Conservation (phyloP, 2,329 filamentous ascomycete genomes). For the Teratosphaeria destructans region DNA sequence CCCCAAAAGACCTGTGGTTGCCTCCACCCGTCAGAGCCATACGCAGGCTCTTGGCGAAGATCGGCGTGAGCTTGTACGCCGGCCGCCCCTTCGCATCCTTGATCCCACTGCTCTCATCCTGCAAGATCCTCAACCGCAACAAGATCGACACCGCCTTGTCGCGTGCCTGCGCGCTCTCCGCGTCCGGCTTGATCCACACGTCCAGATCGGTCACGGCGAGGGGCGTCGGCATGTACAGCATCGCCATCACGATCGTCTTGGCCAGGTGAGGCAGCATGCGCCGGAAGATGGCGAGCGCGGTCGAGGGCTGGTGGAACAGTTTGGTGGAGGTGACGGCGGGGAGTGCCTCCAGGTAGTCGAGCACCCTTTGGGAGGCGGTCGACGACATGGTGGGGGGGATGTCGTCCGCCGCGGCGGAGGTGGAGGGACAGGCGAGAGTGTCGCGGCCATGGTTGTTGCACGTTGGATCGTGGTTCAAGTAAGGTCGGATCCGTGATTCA, state of each 20-base stretch:
- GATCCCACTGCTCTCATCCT: slow-evolving; percentile 38
- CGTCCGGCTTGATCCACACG: slow-evolving; percentile 64
- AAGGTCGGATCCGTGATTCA: background rate
- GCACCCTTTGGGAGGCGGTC: slow-evolving; percentile 49
- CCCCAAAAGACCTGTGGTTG: slow-evolving; percentile 78
- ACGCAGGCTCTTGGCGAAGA: slow-evolving; percentile 74
- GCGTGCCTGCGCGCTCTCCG: slow-evolving; percentile 43
- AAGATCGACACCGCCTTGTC: slow-evolving; percentile 77
- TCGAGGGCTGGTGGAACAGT: slow-evolving; percentile 92
- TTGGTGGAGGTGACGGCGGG: slow-evolving; percentile 81
- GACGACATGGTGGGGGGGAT: slow-evolving; percentile 20
- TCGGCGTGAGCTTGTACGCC: slow-evolving; percentile 65
- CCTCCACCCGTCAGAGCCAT: slow-evolving; percentile 79
- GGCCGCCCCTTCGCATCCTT: slow-evolving; percentile 50
- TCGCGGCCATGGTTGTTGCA: background rate
- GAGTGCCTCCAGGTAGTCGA: slow-evolving; percentile 88
- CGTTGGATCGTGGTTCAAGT: background rate
- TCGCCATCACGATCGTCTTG: slow-evolving; percentile 90
- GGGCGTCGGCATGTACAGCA: slow-evolving; percentile 80
- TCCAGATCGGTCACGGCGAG: slow-evolving; percentile 74
- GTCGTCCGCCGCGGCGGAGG: background rate
- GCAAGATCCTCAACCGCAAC: slow-evolving; percentile 75
- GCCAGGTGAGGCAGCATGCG: slow-evolving; percentile 93
- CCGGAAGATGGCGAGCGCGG: slow-evolving; percentile 87
- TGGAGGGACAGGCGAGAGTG: background rate